A percentile compares a stretch with the other conserved stretches of the same genome.
Conservation (phyloP, 192 early-diverging fungal species). For the Phycomyces nitens region DNA sequence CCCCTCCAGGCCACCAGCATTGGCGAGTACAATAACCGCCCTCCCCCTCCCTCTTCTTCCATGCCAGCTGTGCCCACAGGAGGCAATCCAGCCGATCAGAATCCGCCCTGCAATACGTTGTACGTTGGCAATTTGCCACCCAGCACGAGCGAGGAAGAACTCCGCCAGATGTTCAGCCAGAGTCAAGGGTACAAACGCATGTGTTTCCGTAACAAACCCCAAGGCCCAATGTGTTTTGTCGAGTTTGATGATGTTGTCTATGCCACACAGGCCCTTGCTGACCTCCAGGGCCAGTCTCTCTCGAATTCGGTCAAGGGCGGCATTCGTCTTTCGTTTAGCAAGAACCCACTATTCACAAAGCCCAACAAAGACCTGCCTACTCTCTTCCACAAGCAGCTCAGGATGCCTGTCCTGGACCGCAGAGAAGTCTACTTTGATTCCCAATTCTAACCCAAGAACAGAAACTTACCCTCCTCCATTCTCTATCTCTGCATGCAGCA, state of each 20-base stretch:
- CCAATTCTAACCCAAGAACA: not conserved
- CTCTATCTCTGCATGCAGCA: no score
- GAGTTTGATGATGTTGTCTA: conserved; percentile 95
- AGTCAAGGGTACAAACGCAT: conserved; percentile 89
- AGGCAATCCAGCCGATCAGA: conserved; percentile 78
- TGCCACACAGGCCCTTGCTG: conserved; percentile 84
- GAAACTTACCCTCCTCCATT: no score
- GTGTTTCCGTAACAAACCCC: conserved; percentile 81
- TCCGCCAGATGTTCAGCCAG: conserved; percentile 74
- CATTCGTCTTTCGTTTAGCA: conserved; percentile 93
- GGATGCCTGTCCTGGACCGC: not conserved
- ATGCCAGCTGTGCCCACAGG: conserved; percentile 3
- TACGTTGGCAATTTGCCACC: conserved; percentile 95
- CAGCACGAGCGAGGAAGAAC: conserved; percentile 87
- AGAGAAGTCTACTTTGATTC: conserved; percentile 1
- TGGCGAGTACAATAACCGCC: conserved; percentile 10
- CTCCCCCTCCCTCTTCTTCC: conserved; percentile 6
- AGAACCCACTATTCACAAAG: conserved; percentile 78
- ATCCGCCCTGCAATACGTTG: conserved; percentile 98
- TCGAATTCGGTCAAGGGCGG: conserved; percentile 88
- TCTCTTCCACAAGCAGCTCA: not conserved
- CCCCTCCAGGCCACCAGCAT: conserved; percentile 31
- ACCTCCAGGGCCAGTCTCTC: conserved; percentile 82
- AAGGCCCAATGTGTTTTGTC: conserved; percentile 99
- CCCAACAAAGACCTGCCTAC: conserved; percentile 1